These are phyloP conservation scores for Penicillium chermesinum DNA, from an alignment of 495 filamentous ascomycete species.

Conservation along the genomic window DNA sequence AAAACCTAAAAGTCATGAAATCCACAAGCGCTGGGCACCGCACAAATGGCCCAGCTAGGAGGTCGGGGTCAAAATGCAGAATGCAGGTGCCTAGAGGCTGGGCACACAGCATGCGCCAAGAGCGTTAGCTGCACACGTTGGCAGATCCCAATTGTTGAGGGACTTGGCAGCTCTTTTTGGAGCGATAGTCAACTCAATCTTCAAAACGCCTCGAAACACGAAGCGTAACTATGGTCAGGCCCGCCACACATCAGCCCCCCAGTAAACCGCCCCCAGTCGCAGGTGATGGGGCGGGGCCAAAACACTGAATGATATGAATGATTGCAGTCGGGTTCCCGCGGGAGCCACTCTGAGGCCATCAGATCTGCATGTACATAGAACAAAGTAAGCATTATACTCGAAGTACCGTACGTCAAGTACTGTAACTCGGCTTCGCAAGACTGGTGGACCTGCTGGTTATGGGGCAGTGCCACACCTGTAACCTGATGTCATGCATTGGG, in stretches of 20 bases:
- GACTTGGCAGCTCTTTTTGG: not conserved
- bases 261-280: too few species aligned
- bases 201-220: too few species aligned
- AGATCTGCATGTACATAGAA: not conserved
- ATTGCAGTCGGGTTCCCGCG: not conserved
- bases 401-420: not conserved
- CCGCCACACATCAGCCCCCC: too few species aligned
- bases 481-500: conserved; percentile 1
- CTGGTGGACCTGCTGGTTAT: not conserved
- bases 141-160: not conserved
- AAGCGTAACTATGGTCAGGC: too few species aligned
- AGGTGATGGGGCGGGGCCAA: not conserved
- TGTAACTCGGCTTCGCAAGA: not conserved
- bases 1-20: too few species aligned
- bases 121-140: conserved; percentile 1
- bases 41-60: too few species aligned
- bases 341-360: not conserved
- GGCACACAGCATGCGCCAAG: conserved; percentile 8
- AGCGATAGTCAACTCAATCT: not conserved
- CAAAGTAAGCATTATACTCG: not conserved
- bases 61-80: too few species aligned
- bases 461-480: not conserved
- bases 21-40: too few species aligned
- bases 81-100: conserved; percentile 14
- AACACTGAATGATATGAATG: not conserved